Evolutionary conservation across 371 early-diverging fungal species (phyloP).

Genomic region (Zychaea mexicana): DNA sequence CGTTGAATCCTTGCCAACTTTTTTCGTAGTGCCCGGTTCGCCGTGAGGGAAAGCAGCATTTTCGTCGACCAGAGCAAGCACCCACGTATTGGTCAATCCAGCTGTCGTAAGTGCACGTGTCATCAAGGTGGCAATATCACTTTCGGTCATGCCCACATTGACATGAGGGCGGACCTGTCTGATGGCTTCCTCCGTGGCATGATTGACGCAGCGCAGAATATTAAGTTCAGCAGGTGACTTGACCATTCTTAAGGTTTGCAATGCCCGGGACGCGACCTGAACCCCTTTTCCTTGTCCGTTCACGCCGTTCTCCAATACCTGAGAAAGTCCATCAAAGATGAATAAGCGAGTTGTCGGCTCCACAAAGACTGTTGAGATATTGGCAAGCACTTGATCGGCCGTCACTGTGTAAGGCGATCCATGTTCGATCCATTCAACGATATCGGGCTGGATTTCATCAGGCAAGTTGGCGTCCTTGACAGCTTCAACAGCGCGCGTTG

Average conservation of each 20-base stretch:
- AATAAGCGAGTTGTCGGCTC: slow-evolving; percentile 56
- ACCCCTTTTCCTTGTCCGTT: slow-evolving; percentile 13
- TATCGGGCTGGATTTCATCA: slow-evolving; percentile 10
- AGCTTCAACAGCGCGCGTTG: slow-evolving; percentile 42
- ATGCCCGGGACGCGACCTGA: slow-evolving; percentile 41
- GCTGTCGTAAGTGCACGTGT: slow-evolving; percentile 33
- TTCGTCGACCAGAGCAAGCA: slow-evolving; percentile 53
- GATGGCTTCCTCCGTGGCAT: slow-evolving; percentile 53
- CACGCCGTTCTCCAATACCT: too few species aligned
- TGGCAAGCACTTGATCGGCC: slow-evolving; percentile 23
- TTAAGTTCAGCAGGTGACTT: slow-evolving; percentile 56
- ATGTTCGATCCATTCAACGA: slow-evolving; percentile 54
- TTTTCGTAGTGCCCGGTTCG: slow-evolving; percentile 42
- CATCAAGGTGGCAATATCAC: slow-evolving; percentile 43
- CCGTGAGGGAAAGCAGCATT: slow-evolving; percentile 64
- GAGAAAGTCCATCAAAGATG: slow-evolving; percentile 42
- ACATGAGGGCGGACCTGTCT: slow-evolving; percentile 46
- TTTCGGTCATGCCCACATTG: slow-evolving; percentile 45
- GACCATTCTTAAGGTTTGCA: slow-evolving; percentile 48
- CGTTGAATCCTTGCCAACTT: slow-evolving; percentile 40
- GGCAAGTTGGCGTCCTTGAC: slow-evolving; percentile 35
- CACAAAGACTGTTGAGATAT: slow-evolving; percentile 32
- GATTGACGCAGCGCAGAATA: slow-evolving; percentile 56
- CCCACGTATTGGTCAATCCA: slow-evolving; percentile 55
- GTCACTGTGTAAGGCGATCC: slow-evolving; percentile 48